Evolutionary conservation across 2,329 filamentous ascomycete genomes (phyloP).

Genomic region (Thielaviopsis euricoi): DNA sequence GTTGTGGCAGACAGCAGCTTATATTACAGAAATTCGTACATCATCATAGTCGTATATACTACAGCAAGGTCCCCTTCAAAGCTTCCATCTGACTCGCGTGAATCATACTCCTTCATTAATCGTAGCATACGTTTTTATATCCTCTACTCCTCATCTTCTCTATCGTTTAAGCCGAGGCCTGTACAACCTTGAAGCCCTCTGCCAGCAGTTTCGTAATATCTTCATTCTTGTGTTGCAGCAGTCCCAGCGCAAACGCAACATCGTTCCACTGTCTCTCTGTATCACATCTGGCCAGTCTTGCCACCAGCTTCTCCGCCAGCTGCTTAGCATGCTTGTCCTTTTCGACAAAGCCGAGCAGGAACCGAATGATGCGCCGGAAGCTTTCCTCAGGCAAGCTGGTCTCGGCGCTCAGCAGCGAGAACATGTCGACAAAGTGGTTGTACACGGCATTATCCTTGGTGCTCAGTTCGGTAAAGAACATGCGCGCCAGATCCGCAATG

Average conservation of each 20-base stretch:
- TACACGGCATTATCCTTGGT: conserved; percentile 99
- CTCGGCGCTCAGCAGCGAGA: conserved; percentile 76
- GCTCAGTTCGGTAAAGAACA: conserved; percentile 97
- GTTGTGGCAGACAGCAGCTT: neutral
- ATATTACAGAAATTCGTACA: neutral
- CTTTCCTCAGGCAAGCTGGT: conserved; percentile 67
- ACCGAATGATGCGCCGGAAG: conserved; percentile 75
- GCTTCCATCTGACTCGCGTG: neutral
- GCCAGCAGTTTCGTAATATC: conserved; percentile 63
- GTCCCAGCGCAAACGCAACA: conserved; percentile 76
- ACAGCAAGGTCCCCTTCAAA: neutral
- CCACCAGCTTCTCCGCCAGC: conserved; percentile 79
- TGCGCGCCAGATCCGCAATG: conserved; percentile 81
- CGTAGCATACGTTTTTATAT: neutral
- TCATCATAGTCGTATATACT: neutral
- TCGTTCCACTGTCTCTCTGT: conserved; percentile 96
- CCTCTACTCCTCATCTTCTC: neutral
- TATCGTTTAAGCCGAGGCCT: conserved; percentile 33
- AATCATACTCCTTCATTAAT: neutral
- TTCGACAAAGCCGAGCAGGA: conserved; percentile 88
- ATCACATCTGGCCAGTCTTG: conserved; percentile 69
- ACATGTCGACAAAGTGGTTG: conserved; percentile 99
- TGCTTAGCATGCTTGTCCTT: conserved; percentile 99
- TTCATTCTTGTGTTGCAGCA: conserved; percentile 86
- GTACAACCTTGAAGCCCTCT: conserved; percentile 61